Evolutionary conservation across 208 protist genomes (phyloP).

Genomic region (Trypanosoma avium): DNA sequence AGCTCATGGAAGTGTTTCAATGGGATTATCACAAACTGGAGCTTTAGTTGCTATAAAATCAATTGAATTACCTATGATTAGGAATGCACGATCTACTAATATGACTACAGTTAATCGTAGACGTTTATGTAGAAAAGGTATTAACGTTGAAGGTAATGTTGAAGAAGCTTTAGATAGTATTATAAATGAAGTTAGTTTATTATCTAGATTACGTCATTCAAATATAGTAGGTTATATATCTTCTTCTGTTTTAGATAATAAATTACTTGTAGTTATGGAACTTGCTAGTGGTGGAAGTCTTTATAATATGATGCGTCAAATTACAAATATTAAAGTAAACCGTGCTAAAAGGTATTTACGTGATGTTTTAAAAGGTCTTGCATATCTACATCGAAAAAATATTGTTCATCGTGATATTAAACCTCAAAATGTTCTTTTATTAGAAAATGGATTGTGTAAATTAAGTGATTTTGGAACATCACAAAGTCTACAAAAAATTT

Average conservation of each 20-base stretch:
- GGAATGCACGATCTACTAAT: conserved; percentile 21
- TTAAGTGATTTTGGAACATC: conserved; percentile 88
- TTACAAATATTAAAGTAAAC: conserved; percentile 40
- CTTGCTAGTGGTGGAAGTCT: conserved; percentile 82
- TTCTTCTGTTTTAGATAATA: conserved; percentile 21
- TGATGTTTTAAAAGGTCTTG: conserved; percentile 72
- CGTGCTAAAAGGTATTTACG: conserved; percentile 54
- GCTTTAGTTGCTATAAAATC: conserved; percentile 73
- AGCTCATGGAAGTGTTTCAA: conserved; percentile 53
- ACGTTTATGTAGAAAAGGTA: conserved; percentile 34
- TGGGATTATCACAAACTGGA: conserved; percentile 65
- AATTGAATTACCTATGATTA: conserved; percentile 40
- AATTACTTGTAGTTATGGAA: conserved; percentile 79
- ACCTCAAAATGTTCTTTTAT: conserved; percentile 89
- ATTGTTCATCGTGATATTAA: conserved; percentile 92
- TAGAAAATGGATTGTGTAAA: conserved; percentile 77
- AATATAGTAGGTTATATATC: conserved; percentile 47
- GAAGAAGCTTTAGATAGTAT: conserved; percentile 37
- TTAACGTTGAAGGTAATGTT: conserved; percentile 26
- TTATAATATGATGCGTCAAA: conserved; percentile 49
- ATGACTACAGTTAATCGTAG: conserved; percentile 21
- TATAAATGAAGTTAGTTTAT: conserved; percentile 71
- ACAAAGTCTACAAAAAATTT: conserved; percentile 43
- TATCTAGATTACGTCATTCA: conserved; percentile 51
- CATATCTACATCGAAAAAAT: conserved; percentile 78